phyloP scores from a whole-genome alignment of 306 rosid species.

The Vachellia pachyceras region DNA sequence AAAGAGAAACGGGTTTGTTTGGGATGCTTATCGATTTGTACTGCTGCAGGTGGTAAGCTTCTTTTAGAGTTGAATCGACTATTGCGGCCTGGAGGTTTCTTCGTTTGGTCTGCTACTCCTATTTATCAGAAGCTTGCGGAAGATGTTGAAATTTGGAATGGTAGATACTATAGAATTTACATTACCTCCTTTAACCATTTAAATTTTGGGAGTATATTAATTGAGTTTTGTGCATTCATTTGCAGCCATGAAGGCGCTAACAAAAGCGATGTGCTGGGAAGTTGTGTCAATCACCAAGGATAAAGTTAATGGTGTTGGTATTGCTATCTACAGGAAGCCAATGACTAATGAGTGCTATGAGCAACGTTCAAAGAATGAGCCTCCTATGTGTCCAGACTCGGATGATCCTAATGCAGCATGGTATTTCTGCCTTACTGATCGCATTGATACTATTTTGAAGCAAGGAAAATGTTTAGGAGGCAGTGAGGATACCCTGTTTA shows the following conservation, averaged over 20 bases:
- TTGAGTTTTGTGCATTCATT: slow-evolving; percentile 39
- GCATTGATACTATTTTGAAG: not conserved
- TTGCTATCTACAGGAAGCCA: slow-evolving; percentile 87
- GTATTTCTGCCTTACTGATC: slow-evolving; percentile 48
- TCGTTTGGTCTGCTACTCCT: slow-evolving; percentile 99
- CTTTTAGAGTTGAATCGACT: slow-evolving; percentile 94
- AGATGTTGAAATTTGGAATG: slow-evolving; percentile 89
- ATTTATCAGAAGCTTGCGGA: slow-evolving; percentile 85
- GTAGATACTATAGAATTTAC: slow-evolving; percentile 48
- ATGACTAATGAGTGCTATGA: slow-evolving; percentile 84
- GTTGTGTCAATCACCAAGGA: slow-evolving; percentile 77
- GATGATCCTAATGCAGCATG: slow-evolving; percentile 96
- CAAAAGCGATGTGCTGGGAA: slow-evolving; percentile 92
- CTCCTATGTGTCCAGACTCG: slow-evolving; percentile 70
- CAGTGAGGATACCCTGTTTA: not conserved
- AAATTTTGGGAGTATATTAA: slow-evolving; percentile 16
- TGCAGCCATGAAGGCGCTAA: slow-evolving; percentile 84
- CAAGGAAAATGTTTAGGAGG: not conserved
- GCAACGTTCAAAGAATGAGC: slow-evolving; percentile 66
- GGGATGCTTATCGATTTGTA: slow-evolving; percentile 37
- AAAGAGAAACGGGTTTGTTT: slow-evolving; percentile 22
- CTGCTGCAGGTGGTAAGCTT: slow-evolving; percentile 93
- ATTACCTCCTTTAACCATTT: slow-evolving; percentile 28
- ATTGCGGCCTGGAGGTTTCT: slow-evolving; percentile 97
- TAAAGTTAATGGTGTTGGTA: slow-evolving; percentile 76